Percentiles rank a stretch among this genome's conserved stretches.
phyloP scores from a whole-genome alignment of 1,284 basidiomycete genomes.

The Ceratobasidium theobromae region DNA sequence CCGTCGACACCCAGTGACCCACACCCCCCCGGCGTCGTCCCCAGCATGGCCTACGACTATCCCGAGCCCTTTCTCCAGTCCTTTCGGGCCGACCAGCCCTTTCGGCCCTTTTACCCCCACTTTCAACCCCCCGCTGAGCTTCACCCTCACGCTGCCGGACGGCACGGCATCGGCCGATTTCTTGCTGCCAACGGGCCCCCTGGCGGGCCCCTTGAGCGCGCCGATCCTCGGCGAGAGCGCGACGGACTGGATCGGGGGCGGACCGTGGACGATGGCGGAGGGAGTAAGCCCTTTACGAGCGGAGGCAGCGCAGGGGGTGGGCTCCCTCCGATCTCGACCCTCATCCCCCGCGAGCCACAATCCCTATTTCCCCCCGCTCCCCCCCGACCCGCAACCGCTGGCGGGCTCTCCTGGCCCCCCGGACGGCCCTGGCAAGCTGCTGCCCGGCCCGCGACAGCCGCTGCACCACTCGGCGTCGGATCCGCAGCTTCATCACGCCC shows the following conservation, averaged over 20 bases:
- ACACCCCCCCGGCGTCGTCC: constrained; percentile 13
- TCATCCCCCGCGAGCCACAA: constrained; percentile 35
- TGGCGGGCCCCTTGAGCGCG: constrained; percentile 26
- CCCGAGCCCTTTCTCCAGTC: constrained; percentile 29
- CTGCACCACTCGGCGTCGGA: constrained; percentile 32
- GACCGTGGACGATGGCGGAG: constrained; percentile 33
- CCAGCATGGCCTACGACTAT: constrained; percentile 23
- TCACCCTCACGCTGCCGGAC: constrained; percentile 32
- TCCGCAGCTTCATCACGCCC: constrained; percentile 18
- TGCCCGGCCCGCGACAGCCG: constrained; percentile 9
- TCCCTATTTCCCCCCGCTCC: constrained; percentile 35
- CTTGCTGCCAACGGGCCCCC: constrained; percentile 5
- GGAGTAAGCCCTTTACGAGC: constrained; percentile 32
- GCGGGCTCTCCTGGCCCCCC: constrained; percentile 8
- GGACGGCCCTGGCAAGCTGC: constrained; percentile 5
- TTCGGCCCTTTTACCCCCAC: constrained; percentile 23
- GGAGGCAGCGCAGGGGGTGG: constrained; percentile 32
- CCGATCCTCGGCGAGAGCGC: constrained; percentile 27
- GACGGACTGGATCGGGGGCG: constrained; percentile 14
- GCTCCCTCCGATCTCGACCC: constrained; percentile 33
- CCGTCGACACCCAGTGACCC: constrained; percentile 18
- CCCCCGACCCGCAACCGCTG: constrained; percentile 24
- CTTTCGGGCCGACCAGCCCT: constrained; percentile 33
- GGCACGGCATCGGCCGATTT: constrained; percentile 28
- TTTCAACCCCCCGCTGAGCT: constrained; percentile 27